Conservation (phyloP, 306 rosid genomes). For the Oemleria cerasiformis region DNA sequence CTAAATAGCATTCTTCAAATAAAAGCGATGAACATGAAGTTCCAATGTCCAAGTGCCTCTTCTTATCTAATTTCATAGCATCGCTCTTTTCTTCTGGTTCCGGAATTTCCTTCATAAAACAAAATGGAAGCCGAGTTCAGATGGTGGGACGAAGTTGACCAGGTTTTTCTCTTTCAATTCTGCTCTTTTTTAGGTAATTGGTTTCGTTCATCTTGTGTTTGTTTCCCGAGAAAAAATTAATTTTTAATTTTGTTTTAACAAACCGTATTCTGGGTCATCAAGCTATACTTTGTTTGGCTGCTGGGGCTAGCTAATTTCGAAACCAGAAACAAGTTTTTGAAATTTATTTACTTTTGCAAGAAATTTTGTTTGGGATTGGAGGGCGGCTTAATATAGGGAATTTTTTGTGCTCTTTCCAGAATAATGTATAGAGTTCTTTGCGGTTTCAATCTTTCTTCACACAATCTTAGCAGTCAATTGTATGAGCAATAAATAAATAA, state of each 20-base stretch:
- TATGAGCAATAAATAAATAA: too few species aligned
- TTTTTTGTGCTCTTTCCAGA: not conserved
- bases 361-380: not conserved
- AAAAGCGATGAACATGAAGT: too few species aligned
- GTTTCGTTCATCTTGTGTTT: not conserved
- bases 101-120: constrained; percentile 28
- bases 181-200: not conserved
- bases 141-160: constrained; percentile 99
- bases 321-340: not conserved
- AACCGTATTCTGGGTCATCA: not conserved
- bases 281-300: constrained; percentile 2
- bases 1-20: too few species aligned
- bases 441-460: not conserved
- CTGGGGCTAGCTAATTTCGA: not conserved
- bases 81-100: too few species aligned
- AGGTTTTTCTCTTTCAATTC: constrained; percentile 47
- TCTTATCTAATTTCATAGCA: not conserved
- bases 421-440: not conserved
- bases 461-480: not conserved
- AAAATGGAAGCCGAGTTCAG: constrained; percentile 91
- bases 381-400: not conserved
- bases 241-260: not conserved
- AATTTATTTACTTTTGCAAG: too few species aligned
- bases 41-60: not conserved
- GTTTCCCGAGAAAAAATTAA: not conserved